These are phyloP conservation scores for Rhynchosporium graminicola DNA, from an alignment of 2,329 filamentous ascomycete genomes.

Conservation along the genomic window DNA sequence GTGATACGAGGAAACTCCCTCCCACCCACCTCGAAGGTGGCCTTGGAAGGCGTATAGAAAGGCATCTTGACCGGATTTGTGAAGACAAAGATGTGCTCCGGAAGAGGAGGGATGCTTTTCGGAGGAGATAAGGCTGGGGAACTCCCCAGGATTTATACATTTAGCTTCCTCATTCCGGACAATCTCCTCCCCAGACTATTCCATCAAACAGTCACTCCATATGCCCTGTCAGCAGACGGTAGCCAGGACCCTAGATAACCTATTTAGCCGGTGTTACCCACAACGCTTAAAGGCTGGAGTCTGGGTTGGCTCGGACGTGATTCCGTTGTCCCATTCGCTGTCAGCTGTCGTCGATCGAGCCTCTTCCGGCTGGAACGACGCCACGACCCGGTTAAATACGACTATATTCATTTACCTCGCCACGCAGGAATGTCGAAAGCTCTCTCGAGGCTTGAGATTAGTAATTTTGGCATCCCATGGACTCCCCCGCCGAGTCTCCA, in stretches of 20 bases:
- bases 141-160: constrained; percentile 12
- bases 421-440: constrained; percentile 8
- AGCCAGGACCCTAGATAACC: background rate
- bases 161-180: background rate
- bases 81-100: background rate
- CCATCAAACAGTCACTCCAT: constrained; percentile 9
- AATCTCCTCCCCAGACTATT: background rate
- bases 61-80: constrained; percentile 21
- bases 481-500: constrained; percentile 4
- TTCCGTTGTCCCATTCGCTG: background rate
- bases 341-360: constrained; percentile 9
- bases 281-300: background rate
- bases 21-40: constrained; percentile 38
- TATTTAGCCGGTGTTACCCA: constrained; percentile 18
- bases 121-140: constrained; percentile 5
- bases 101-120: constrained; percentile 8
- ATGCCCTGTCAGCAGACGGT: background rate
- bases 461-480: background rate
- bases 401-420: constrained; percentile 14
- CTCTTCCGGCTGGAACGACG: constrained; percentile 15
- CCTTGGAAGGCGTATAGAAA: constrained; percentile 33
- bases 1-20: constrained; percentile 35
- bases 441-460: background rate
- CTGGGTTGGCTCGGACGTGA: background rate
- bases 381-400: constrained; percentile 17